A percentile compares a stretch with the other conserved stretches of the same genome.
These are phyloP conservation scores for Daldinia grandis DNA, from an alignment of 495 filamentous ascomycete species.

Conservation along the genomic window DNA sequence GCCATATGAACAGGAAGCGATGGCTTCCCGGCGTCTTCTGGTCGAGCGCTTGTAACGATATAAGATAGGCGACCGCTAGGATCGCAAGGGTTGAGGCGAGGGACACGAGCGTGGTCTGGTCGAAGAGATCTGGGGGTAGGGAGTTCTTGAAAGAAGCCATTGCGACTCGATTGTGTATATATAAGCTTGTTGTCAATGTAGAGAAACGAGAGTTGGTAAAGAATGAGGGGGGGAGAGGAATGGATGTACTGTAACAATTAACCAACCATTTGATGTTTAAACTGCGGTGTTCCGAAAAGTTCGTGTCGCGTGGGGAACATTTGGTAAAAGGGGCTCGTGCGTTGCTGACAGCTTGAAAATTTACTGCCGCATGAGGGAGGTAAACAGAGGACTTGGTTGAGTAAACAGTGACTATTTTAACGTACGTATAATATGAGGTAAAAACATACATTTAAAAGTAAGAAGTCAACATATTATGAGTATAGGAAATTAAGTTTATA, in stretches of 20 bases:
- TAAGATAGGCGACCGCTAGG: constrained; percentile 54
- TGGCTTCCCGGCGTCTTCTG: constrained; percentile 45
- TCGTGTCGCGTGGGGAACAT: not conserved
- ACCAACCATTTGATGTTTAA: not conserved
- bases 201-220: not conserved
- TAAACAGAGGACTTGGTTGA: too few relatives aligned
- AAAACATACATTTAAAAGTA: not conserved
- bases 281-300: constrained; percentile 1
- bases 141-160: constrained; percentile 37
- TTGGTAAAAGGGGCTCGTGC: not conserved
- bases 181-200: not conserved
- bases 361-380: too few relatives aligned
- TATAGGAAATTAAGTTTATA: not conserved
- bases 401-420: too few relatives aligned
- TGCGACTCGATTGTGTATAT: not conserved
- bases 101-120: constrained; percentile 62
- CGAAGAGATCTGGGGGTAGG: constrained; percentile 58
- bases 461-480: not conserved
- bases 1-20: constrained; percentile 91
- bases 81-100: constrained; percentile 60
- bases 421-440: too few relatives aligned
- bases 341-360: not conserved
- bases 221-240: not conserved
- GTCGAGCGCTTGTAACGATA: constrained; percentile 56
- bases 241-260: too few relatives aligned